Evolutionary conservation across 257 asterid species (phyloP).

Genomic region (Solanum bukasovii): DNA sequence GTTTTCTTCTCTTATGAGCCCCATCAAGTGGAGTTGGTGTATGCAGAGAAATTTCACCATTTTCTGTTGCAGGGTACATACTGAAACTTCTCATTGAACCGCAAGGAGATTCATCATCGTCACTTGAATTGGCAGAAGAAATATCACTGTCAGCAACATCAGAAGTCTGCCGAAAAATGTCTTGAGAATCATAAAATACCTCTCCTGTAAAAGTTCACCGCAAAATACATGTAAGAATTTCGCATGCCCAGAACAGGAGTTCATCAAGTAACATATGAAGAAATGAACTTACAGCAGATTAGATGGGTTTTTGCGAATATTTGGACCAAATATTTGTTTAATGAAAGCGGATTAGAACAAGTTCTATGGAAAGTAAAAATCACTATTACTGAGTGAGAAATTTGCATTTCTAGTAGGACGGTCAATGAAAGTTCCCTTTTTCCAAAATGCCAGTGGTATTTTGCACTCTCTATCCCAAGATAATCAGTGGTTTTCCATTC

Average conservation of each 20-base stretch:
- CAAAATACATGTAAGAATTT: slow-evolving; percentile 1
- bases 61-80: slow-evolving; percentile 28
- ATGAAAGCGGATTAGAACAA: neutral
- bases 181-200: slow-evolving; percentile 65
- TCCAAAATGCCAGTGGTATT: neutral
- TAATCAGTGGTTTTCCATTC: neutral
- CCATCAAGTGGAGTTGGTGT: slow-evolving; percentile 58
- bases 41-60: slow-evolving; percentile 11
- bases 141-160: slow-evolving; percentile 14
- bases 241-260: neutral
- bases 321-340: neutral
- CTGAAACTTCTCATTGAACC: slow-evolving; percentile 32
- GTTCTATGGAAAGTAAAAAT: neutral
- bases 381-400: neutral
- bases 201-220: slow-evolving; percentile 48
- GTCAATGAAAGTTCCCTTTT: neutral
- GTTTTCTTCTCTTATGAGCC: slow-evolving; percentile 69
- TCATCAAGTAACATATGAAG: neutral
- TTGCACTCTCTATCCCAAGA: neutral
- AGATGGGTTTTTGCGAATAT: neutral
- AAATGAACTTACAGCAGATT: neutral
- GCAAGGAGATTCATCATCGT: slow-evolving; percentile 40
- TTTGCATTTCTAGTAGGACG: neutral
- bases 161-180: slow-evolving; percentile 24
- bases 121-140: slow-evolving; percentile 9